A percentile compares a stretch with the other conserved stretches of the same genome.
These are phyloP conservation scores for Solanum rostratum DNA, from an alignment of 257 asterid genomes.

Conservation along the genomic window DNA sequence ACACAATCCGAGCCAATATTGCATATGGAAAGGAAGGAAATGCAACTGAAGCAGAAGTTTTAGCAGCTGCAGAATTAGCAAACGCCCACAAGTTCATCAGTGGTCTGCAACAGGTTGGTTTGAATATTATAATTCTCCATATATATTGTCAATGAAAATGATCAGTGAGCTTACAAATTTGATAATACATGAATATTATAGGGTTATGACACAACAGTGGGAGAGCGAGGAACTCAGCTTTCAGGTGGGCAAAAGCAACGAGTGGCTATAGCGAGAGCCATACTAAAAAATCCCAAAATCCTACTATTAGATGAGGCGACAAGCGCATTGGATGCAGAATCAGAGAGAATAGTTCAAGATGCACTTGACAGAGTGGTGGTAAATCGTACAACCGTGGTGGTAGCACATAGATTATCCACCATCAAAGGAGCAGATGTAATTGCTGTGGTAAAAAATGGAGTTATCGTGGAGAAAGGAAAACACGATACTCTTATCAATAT, in stretches of 20 bases:
- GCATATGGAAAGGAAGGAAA: constrained; percentile 73
- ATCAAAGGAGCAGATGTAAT: constrained; percentile 69
- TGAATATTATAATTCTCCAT: background rate
- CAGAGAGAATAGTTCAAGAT: constrained; percentile 76
- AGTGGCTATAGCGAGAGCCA: constrained; percentile 83
- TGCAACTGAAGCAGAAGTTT: constrained; percentile 73
- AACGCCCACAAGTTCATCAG: constrained; percentile 89
- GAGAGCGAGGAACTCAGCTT: constrained; percentile 74
- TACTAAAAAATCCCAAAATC: constrained; percentile 63
- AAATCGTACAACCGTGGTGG: constrained; percentile 67
- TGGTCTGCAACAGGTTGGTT: constrained; percentile 38
- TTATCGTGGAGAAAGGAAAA: constrained; percentile 75
- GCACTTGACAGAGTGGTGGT: constrained; percentile 72
- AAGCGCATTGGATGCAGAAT: constrained; percentile 77
- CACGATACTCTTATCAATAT: constrained; percentile 59
- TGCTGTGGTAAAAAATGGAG: constrained; percentile 77
- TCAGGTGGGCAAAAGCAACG: constrained; percentile 95
- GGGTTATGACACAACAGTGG: constrained; percentile 76
- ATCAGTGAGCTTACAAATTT: background rate
- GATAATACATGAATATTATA: background rate
- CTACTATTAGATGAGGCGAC: constrained; percentile 80
- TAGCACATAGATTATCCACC: constrained; percentile 81
- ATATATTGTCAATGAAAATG: background rate
- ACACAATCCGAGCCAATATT: constrained; percentile 75
- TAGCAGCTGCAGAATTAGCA: constrained; percentile 66